Evolutionary conservation across 306 rosid genomes (phyloP), one percentile per base, ranked within the genome.

Genomic region (Notholithocarpus densiflorus): DNA sequence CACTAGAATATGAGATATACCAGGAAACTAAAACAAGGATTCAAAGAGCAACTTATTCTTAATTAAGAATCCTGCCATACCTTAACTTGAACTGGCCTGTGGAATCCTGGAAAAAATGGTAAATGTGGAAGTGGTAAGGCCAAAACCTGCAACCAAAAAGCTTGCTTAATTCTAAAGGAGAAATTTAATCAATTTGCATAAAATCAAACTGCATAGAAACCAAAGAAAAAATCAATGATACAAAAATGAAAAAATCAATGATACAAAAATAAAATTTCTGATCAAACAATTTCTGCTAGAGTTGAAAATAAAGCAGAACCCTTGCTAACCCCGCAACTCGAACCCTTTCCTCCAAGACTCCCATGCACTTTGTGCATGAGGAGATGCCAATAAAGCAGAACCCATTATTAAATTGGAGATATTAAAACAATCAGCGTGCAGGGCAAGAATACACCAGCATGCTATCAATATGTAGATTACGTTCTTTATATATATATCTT

Each of bases 41-140:
- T 40, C 68, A 61, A 9, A 37, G 55, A 73, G 3, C 43, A 26
- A 65, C 5, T 27, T 24, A 27, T 68, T 6, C 60, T n/a, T 31
- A 56, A 74, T 27, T 77, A 52, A 53, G 80, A 53, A 77, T 65
- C 54, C 71, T 78, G 53, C 51, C 76, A 34, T 89, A 96, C 99
- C 99, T 96, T 96, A 76, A 96, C 94, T 85, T 79, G 90, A 56
- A 96, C 84, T 80, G 98, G 99, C 98, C 93, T 96, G 90, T 96
- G 91, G 86, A 96, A 96, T 74, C 99, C 99, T 1, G 99, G 99
- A 81, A 96, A 96, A 53, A 96, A 91, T 27, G 99, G 99, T 83
- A 97, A 89, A 54, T 96, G 99, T 14, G 88, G 94, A 92, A 96
- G 89, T 4, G 99, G 99, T 77, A 96, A 86, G 12, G 98, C 99